Evolutionary conservation across 805 yeast genomes (phyloP), one percentile per base, ranked within the genome.

Genomic region (Pichia cephalocereana): DNA sequence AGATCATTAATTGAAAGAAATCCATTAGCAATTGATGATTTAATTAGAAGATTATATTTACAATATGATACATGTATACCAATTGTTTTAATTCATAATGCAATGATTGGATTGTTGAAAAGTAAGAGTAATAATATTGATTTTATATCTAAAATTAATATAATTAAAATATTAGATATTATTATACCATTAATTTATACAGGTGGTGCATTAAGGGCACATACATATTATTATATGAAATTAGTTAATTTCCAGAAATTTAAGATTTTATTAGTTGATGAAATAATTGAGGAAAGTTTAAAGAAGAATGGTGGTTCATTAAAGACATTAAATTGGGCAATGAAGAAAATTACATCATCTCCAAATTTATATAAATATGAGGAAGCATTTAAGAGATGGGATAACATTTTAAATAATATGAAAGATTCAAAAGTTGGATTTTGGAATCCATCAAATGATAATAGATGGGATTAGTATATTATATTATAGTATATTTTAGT

Each of bases 11-110:
- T 59, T 4, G 38, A 43, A 11, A 27, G 45, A 9, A 17, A 55
- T 23, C 59, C 62, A 14, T 46, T 50, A 15, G 45, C 44, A 26
- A 44, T 53, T 11, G 52, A 51, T 42, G 46, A 43, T 5, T 32
- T 61, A 27, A 43, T 58, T 0, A 19, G 47, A 3, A 50, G 54
- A 40, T 48, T 53, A 26, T 56, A 52, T 48, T 28, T 18, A 5
- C 61, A 61, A 43, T 63, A 59, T 46, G 43, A 50, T 3, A 47
- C 50, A 11, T 55, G 56, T 27, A 49, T 61, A 14, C 67, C 67
- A 26, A 27, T 55, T 4, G 30, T 46, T 2, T 43, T 63, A 32
- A 44, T 62, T 3, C 64, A 62, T 39, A 57, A 60, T n/a, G 46
- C 53, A 11, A 54, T 59, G 55, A 45, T 62, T 23, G 62, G 62